These are phyloP conservation scores for Annona cherimola DNA, from an alignment of 164 flowering plant species.

Conservation along the genomic window DNA sequence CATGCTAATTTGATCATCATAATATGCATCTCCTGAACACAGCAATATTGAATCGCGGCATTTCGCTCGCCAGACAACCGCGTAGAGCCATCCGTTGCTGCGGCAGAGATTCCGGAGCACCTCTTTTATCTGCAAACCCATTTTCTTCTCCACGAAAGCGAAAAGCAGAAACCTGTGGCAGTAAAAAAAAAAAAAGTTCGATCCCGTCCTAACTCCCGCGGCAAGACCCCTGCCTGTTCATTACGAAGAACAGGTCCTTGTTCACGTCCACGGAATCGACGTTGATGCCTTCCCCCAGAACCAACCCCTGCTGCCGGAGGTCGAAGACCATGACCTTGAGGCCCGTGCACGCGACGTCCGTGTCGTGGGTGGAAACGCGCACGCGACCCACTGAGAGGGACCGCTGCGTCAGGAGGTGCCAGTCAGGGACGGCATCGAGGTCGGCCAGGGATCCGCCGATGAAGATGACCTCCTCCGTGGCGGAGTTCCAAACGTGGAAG, in stretches of 20 bases:
- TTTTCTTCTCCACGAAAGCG: too few species aligned
- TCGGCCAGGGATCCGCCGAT: slow-evolving; percentile 75
- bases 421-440: slow-evolving; percentile 67
- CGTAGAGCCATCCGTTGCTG: too few species aligned
- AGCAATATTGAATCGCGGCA: slow-evolving; percentile 56
- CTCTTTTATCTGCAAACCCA: too few species aligned
- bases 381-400: slow-evolving; percentile 59
- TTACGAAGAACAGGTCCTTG: slow-evolving; percentile 31
- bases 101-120: too few species aligned
- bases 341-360: slow-evolving; percentile 64
- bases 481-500: slow-evolving; percentile 63
- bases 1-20: slow-evolving; percentile 40
- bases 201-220: too few species aligned
- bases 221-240: slow-evolving; percentile 45
- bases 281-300: slow-evolving; percentile 28
- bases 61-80: too few species aligned
- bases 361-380: slow-evolving; percentile 31
- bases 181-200: too few species aligned
- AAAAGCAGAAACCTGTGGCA: too few species aligned
- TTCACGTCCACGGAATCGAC: slow-evolving; percentile 50
- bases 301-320: slow-evolving; percentile 27
- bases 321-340: slow-evolving; percentile 37
- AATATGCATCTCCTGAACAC: slow-evolving; percentile 57
- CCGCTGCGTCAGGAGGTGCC: slow-evolving; percentile 61
- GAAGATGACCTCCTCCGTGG: slow-evolving; percentile 46